These are phyloP conservation scores for Poa pratensis DNA, from an alignment of 176 grass and related monocot genomes.

Conservation along the genomic window DNA sequence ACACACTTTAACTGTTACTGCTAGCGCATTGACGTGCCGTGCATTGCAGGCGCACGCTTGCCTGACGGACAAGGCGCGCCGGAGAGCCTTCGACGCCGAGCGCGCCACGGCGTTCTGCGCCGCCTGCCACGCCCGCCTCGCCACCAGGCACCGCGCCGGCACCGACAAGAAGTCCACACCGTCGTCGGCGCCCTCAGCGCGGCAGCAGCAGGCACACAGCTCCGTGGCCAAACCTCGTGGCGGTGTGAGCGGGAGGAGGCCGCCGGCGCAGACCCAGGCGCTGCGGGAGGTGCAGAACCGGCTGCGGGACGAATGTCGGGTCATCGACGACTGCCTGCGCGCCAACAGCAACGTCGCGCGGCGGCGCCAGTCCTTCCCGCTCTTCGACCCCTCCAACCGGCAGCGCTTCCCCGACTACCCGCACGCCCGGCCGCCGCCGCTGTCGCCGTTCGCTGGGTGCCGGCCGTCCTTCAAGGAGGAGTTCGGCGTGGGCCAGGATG, in stretches of 20 bases:
- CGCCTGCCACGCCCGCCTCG: conserved; percentile 46
- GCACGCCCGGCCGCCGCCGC: conserved; percentile 35
- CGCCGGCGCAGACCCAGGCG: not conserved
- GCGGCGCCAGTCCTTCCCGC: conserved; percentile 54
- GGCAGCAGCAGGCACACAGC: not conserved
- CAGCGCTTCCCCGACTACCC: conserved; percentile 58
- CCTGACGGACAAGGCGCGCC: conserved; percentile 63
- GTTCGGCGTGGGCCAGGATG: not conserved
- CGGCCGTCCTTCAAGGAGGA: not conserved
- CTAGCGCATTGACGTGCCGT: not conserved
- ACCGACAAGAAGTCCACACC: not conserved
- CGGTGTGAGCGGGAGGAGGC: not conserved
- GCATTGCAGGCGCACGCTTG: conserved; percentile 71
- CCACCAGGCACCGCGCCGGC: not conserved
- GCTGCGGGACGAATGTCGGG: conserved; percentile 64
- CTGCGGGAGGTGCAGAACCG: conserved; percentile 62
- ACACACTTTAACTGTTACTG: not conserved
- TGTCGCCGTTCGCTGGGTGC: not conserved
- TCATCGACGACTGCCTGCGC: conserved; percentile 71
- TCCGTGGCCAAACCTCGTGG: not conserved
- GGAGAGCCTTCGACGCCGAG: conserved; percentile 60
- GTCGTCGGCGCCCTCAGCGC: not conserved
- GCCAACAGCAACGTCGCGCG: conserved; percentile 42
- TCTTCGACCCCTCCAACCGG: conserved; percentile 69
- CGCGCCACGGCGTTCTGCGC: conserved; percentile 61